Evolutionary conservation across 805 yeast genomes (phyloP), one percentile per base, ranked within the genome.

Genomic region (Yarrowia bubula): DNA sequence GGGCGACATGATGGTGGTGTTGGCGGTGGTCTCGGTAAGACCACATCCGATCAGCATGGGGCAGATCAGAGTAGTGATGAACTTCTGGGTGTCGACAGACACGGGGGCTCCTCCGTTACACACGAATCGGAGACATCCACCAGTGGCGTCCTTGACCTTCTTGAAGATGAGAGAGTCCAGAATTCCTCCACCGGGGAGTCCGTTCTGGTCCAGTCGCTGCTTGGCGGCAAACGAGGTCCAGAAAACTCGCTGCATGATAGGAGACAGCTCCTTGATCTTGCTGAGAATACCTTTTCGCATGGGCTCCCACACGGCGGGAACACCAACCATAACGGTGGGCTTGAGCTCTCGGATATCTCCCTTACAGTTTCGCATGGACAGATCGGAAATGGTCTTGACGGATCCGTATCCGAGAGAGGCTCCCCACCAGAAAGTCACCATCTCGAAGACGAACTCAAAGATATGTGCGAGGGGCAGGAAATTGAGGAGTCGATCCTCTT

Each of bases 231-330:
- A 91, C 9, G 96, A 93, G 33, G 85, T 81, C 98, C 99, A 95
- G 75, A 95, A 95, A 50, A 93, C 73, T 75, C 84, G 89, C 78
- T 91, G 96, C 37, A 83, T 81, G 28, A 86, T 70, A 14, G 84
- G 71, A 15, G 96, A 88, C 71, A 81, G 81, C 71, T 85, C 83
- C 69, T 81, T 79, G 69, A 95, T 84, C 78, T 92, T 92, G 65
- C 84, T 84, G 66, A 90, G 67, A 67, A 95, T 88, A 66, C 99
- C 99, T 81, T 95, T 95, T 77, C 92, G 88, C 67, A 95, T 90
- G 42, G 88, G 83, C 80, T 95, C 99, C 96, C 97, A 95, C 63
- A 95, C 98, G 4, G 98, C 97, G 15, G 98, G 98, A 66, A 95
- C 99, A 77, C 97, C 99, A 69, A 92, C 97, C 97, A 95, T 89